Evolutionary conservation across 176 grass and related monocot genomes (phyloP).

Genomic region (Lolium rigidum): DNA sequence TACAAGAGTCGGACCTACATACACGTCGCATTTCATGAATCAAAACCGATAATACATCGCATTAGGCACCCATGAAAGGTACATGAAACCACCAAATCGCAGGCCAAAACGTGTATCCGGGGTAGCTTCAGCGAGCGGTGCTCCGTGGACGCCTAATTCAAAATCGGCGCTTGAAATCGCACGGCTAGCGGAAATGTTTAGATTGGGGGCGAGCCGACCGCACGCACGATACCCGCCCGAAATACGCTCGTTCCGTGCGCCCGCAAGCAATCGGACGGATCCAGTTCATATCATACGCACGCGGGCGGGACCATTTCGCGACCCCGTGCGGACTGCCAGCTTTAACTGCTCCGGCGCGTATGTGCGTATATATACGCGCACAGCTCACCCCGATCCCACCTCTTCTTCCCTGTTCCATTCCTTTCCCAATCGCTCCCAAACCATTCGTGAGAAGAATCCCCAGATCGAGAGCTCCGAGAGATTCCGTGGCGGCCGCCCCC

Average conservation of each 20-base stretch:
- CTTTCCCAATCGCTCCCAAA: constrained; percentile 26
- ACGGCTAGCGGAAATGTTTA: neutral
- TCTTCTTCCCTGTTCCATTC: constrained; percentile 6
- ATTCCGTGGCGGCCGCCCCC: neutral
- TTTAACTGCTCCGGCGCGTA: neutral
- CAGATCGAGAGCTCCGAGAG: constrained; percentile 15
- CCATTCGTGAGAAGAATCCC: neutral
- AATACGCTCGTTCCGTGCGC: constrained; percentile 2
- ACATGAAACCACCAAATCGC: neutral
- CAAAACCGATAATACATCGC: neutral
- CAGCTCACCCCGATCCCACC: constrained; percentile 32
- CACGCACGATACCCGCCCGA: neutral
- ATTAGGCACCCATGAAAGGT: constrained; percentile 8
- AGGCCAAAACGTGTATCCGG: neutral
- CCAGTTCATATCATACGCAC: neutral
- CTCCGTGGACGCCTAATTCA: neutral
- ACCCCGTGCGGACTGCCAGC: constrained; percentile 2
- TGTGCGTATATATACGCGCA: neutral
- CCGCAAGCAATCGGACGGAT: neutral
- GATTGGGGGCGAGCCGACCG: neutral
- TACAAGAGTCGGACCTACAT: neutral
- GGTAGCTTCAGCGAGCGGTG: neutral
- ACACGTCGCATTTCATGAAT: neutral
- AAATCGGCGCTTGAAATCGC: neutral
- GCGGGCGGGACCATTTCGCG: neutral